Base-by-base conservation (phyloP, 1,284 basidiomycete genomes). In the Ganoderma boninense region DNA sequence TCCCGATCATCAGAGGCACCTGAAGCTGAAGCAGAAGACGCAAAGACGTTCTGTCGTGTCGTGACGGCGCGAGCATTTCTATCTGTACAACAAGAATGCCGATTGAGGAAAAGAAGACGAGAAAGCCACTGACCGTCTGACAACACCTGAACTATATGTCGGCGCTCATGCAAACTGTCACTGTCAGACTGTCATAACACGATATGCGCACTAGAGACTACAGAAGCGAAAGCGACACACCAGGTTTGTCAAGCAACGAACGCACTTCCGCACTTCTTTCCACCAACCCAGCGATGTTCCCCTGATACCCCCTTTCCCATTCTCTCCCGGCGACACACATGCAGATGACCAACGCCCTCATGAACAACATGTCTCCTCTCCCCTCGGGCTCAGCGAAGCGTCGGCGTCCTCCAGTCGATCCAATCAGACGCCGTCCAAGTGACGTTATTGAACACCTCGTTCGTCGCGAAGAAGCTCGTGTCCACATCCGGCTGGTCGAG, bases 391-490 rank as follows among this genome's bases (percentile, higher is more conserved):
- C 29, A 32, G 29, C 29, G 29, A 32, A 86, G 78, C 40, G 80
- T 82, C 0, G 87, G 86, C 6, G 82, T 81, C 54, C 79, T 80
- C 87, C 87, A 89, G 74, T 84, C 80, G 71, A 87, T 81, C 84
- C 85, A 89, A 61, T 84, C 75, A 35, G 81, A 69, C 40, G 80
- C 74, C 46, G 80, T 83, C 74, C 83, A 87, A 11, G 80, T 79
- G 43, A 82, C 79, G 44, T 80, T 80, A 71, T 84, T 82, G 64
- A 84, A 81, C 66, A 71, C 79, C 57, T 83, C 83, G 73, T 87
- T 86, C 0, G 85, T 87, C 71, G 80, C 80, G 70, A 86, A 79
- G 71, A 84, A 80, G 70, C 79, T 81, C 29, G 87, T 88, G 79
- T 82, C 85, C 40, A 81, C 81, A 65, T 77, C 77, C 76, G 32